These are phyloP conservation scores for Zasmidium citrigriseum DNA, from an alignment of 2,329 filamentous ascomycete species.

Conservation along the genomic window DNA sequence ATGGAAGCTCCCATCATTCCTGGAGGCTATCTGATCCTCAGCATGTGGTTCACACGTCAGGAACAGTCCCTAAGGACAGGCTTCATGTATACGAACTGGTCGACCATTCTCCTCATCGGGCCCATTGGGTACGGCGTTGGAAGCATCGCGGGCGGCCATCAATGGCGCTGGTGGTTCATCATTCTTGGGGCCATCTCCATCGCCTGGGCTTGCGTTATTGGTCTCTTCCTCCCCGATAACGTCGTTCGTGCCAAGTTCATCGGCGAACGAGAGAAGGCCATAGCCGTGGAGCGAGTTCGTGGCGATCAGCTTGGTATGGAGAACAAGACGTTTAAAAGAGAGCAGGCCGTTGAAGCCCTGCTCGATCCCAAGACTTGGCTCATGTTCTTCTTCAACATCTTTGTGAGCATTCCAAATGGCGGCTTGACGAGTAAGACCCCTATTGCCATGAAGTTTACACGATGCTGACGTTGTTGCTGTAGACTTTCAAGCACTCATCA, in stretches of 20 bases:
- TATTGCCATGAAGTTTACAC: not conserved
- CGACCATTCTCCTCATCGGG: slow-evolving; percentile 50
- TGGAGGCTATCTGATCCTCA: slow-evolving; percentile 52
- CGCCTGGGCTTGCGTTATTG: slow-evolving; percentile 8
- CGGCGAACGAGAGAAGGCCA: slow-evolving; percentile 12
- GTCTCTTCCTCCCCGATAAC: slow-evolving; percentile 16
- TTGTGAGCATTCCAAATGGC: slow-evolving; percentile 20
- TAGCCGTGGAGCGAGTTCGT: slow-evolving; percentile 11
- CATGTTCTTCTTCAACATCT: slow-evolving; percentile 16
- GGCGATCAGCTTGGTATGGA: slow-evolving; percentile 20
- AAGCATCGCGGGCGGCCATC: slow-evolving; percentile 1
- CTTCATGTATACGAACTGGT: slow-evolving; percentile 14
- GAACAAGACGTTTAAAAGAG: slow-evolving; percentile 41
- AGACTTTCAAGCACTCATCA: slow-evolving; percentile 13
- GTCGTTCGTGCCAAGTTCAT: slow-evolving; percentile 9
- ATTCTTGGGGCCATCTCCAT: slow-evolving; percentile 48
- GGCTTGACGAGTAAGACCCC: slow-evolving; percentile 6
- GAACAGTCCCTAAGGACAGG: slow-evolving; percentile 37
- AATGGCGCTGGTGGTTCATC: slow-evolving; percentile 39
- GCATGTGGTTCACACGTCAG: slow-evolving; percentile 29
- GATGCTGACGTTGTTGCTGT: not conserved
- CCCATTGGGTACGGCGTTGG: slow-evolving; percentile 11
- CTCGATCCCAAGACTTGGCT: slow-evolving; percentile 61
- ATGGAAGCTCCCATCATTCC: slow-evolving; percentile 11
- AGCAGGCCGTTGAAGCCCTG: slow-evolving; percentile 55